Evolutionary conservation across 305 asterid species (phyloP), one percentile per base, ranked within the genome.

Genomic region (Plantago coronopus): DNA sequence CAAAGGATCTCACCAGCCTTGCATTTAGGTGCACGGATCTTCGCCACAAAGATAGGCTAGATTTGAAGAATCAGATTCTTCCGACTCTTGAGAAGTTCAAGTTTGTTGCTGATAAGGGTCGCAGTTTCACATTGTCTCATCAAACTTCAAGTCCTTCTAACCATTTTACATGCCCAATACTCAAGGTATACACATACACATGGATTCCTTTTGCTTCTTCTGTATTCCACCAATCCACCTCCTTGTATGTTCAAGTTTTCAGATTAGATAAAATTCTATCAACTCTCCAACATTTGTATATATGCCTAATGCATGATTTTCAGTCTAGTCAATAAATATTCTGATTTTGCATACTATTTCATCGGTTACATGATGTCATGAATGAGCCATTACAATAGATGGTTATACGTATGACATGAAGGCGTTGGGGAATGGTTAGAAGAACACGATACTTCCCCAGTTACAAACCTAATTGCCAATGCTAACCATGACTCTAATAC

Each of bases 31-130:
- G 95, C 66, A 61, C 91, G 7, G 94, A 89, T 63, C 61, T 86
- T 72, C 81, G 95, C 74, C 73, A 82, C 22, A 89, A 70, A 75
- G 94, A 89, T 58, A 79, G 97, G 65, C 97, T 95, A 34, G 89
- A 78, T 65, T 38, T 77, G 66, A 64, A 62, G 22, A 53, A 23
- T 43, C 61, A 67, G 25, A 71, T 77, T 25, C 61, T 77, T 54
- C 82, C 79, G 6, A 40, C 27, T 14, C 58, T 74, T 48, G 73
- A 70, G 58, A 74, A 62, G 59, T 47, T 77, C 43, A 77, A 42
- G 17, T 54, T 18, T 9, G 69, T 66, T 29, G 66, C 81, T 2
- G 72, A 69, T 42, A 59, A 50, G 54, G 72, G 72, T 19, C 72
- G 56, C 2, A 34, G 62, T 45, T 34, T 65, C 16, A 67, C 68